A percentile compares a stretch with the other conserved stretches of the same genome.
Evolutionary conservation across 495 filamentous ascomycete species (phyloP).

Genomic region (Daldinia bambusicola): DNA sequence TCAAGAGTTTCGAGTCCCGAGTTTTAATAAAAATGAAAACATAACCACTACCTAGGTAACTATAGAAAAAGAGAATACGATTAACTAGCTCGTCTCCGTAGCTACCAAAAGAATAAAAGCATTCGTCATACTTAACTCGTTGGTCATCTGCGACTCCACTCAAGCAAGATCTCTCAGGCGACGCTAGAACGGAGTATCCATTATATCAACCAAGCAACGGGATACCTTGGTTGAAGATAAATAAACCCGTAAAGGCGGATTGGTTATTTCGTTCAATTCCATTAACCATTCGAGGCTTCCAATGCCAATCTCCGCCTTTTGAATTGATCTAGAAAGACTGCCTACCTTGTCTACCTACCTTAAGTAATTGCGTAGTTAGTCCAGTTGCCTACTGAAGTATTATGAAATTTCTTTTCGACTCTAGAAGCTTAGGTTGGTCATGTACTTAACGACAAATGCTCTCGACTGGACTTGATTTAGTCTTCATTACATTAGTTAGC

Average conservation of each 20-base stretch:
- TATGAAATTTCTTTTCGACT: no score
- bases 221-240: background rate
- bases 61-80: no score
- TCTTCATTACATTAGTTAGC: background rate
- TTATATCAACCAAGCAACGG: constrained; percentile 1
- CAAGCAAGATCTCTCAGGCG: background rate
- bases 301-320: constrained; percentile 1
- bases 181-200: background rate
- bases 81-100: background rate
- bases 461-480: background rate
- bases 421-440: no score
- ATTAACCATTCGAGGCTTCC: background rate
- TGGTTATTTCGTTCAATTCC: background rate
- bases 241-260: constrained; percentile 10
- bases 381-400: no score
- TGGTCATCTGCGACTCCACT: background rate
- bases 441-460: no score
- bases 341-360: no score
- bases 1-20: no score
- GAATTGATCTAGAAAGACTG: background rate
- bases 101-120: background rate
- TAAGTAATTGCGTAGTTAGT: no score
- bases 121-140: background rate
- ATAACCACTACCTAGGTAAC: no score
- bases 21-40: background rate